Conservation (phyloP, 345 rosid species). For the Populus tremula region DNA sequence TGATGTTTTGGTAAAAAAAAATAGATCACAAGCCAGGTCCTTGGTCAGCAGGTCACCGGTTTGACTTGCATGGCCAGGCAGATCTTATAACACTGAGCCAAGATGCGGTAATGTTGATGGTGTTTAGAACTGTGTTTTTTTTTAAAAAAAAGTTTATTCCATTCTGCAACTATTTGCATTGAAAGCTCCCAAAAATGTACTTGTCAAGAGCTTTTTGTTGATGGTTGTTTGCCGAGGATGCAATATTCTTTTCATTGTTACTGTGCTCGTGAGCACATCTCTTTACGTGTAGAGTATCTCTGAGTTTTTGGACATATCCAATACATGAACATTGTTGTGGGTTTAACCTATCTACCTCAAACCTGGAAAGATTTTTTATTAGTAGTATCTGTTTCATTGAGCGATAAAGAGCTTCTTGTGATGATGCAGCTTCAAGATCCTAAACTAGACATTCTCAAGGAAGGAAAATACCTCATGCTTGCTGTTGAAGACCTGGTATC, state of each 20-base stretch:
- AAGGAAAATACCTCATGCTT: conserved; percentile 85
- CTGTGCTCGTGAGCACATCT: neutral
- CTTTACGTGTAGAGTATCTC: neutral
- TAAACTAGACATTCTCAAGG: conserved; percentile 66
- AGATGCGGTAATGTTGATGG: too few species aligned
- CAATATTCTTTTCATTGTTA: neutral
- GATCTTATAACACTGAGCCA: too few species aligned
- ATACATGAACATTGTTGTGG: neutral
- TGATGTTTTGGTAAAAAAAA: too few species aligned
- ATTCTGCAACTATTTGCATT: neutral
- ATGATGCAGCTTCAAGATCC: conserved; percentile 74
- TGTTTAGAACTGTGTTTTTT: neutral
- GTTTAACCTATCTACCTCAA: neutral
- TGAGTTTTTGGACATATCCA: neutral
- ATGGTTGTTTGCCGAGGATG: neutral
- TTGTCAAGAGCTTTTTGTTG: neutral
- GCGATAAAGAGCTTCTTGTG: conserved; percentile 10
- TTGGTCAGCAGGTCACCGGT: too few species aligned
- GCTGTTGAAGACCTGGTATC: conserved; percentile 89
- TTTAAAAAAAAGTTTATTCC: neutral
- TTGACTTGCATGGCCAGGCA: too few species aligned
- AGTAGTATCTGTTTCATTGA: neutral
- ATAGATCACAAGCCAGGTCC: too few species aligned
- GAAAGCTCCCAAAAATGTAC: neutral
- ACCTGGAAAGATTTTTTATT: neutral